These are phyloP conservation scores for Osmanthus fragrans DNA, from an alignment of 257 asterid genomes.

Conservation along the genomic window DNA sequence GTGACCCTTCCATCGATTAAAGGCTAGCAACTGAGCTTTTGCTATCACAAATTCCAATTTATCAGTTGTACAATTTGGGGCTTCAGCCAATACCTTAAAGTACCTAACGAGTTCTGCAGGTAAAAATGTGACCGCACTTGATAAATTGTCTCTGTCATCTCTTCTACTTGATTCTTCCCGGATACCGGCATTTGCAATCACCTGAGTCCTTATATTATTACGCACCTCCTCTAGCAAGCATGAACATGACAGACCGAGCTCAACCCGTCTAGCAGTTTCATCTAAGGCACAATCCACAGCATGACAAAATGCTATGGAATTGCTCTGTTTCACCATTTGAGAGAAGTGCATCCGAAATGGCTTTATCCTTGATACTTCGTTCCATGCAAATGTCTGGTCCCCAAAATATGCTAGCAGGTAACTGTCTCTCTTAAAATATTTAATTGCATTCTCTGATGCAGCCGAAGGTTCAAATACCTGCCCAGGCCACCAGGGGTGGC, in stretches of 20 bases:
- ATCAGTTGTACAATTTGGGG: slow-evolving; percentile 39
- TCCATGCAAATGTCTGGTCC: slow-evolving; percentile 84
- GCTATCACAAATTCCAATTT: slow-evolving; percentile 38
- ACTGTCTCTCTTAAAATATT: slow-evolving; percentile 40
- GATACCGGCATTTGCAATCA: slow-evolving; percentile 51
- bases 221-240: slow-evolving; percentile 54
- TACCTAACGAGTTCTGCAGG: slow-evolving; percentile 44
- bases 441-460: slow-evolving; percentile 59
- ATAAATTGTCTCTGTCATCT: slow-evolving; percentile 43
- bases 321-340: slow-evolving; percentile 64
- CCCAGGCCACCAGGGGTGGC: slow-evolving; percentile 99
- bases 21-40: slow-evolving; percentile 62
- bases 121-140: slow-evolving; percentile 38
- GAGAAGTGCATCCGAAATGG: slow-evolving; percentile 58
- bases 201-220: slow-evolving; percentile 41
- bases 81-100: slow-evolving; percentile 50
- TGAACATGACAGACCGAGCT: slow-evolving; percentile 65
- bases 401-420: slow-evolving; percentile 79
- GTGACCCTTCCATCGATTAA: slow-evolving; percentile 63
- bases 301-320: slow-evolving; percentile 36
- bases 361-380: slow-evolving; percentile 49
- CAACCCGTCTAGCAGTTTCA: slow-evolving; percentile 65
- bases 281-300: slow-evolving; percentile 63
- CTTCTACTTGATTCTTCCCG: slow-evolving; percentile 34
- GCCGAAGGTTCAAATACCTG: slow-evolving; percentile 64